Conservation (phyloP, 441 rosid species). For the Croton laevigatus region DNA sequence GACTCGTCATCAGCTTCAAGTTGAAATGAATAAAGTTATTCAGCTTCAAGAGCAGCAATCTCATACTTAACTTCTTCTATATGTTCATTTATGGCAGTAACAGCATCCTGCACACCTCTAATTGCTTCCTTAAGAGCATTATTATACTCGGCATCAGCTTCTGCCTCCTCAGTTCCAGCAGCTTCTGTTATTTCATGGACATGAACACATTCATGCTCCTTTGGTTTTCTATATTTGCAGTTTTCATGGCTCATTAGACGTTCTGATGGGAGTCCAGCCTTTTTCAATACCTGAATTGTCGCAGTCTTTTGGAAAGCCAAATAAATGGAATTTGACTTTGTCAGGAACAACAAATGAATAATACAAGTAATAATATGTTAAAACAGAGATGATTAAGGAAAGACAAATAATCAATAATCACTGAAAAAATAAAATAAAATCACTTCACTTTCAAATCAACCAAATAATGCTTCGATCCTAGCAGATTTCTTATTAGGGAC, state of each 20-base stretch:
- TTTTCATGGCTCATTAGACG: constrained; percentile 66
- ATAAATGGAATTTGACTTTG: not conserved
- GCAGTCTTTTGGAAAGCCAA: constrained; percentile 46
- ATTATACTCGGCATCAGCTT: constrained; percentile 77
- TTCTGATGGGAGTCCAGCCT: constrained; percentile 79
- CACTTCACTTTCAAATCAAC: not conserved
- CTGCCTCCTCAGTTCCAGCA: constrained; percentile 76
- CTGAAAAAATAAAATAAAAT: not conserved
- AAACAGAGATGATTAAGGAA: not conserved
- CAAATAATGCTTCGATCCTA: not conserved
- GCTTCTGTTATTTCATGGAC: constrained; percentile 78
- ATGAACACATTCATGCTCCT: constrained; percentile 72
- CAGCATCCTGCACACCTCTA: constrained; percentile 83
- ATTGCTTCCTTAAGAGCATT: constrained; percentile 85
- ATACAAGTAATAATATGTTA: not conserved
- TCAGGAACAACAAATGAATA: not conserved
- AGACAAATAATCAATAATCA: not conserved
- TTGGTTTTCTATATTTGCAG: constrained; percentile 63
- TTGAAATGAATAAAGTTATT: constrained; percentile 20
- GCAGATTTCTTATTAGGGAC: too few relatives aligned
- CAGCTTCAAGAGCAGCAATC: constrained; percentile 60
- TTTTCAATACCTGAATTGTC: constrained; percentile 78
- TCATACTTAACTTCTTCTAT: constrained; percentile 76
- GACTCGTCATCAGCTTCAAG: not conserved
- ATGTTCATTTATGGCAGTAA: constrained; percentile 71